Evolutionary conservation across 306 rosid species (phyloP).

Genomic region (Herpetospermum pedunculosum): DNA sequence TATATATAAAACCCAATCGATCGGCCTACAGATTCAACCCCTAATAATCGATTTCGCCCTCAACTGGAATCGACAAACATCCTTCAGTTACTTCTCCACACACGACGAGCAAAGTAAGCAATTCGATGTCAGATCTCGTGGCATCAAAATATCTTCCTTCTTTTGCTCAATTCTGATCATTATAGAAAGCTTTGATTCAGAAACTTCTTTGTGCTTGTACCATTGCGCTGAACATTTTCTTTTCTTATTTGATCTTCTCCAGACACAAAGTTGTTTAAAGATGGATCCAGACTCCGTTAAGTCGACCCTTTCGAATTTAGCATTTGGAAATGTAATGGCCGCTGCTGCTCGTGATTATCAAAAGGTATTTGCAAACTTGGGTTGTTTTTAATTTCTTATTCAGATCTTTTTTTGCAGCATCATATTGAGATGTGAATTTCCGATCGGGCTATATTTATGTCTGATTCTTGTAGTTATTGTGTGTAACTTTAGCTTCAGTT

Average conservation of each 20-base stretch:
- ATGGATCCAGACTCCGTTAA: constrained; percentile 84
- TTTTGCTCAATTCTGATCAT: background rate
- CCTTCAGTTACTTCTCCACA: background rate
- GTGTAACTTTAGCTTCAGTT: background rate
- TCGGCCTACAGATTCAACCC: too few species aligned
- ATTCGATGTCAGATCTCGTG: background rate
- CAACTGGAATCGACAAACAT: background rate
- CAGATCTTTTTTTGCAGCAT: background rate
- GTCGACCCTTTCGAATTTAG: constrained; percentile 72
- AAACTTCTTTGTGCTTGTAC: background rate
- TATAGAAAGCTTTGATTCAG: background rate
- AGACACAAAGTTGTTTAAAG: background rate
- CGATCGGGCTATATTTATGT: background rate
- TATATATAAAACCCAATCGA: too few species aligned
- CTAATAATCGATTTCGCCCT: background rate
- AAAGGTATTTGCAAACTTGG: constrained; percentile 24
- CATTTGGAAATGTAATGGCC: constrained; percentile 80
- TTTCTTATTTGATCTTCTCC: background rate
- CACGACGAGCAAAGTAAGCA: background rate
- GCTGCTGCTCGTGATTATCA: constrained; percentile 92
- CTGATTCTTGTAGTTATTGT: background rate
- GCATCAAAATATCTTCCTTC: background rate
- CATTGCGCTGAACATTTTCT: background rate
- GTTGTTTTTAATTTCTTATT: background rate
- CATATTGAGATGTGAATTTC: background rate